Base-by-base conservation (phyloP, 148 eudicot species). In the Diospyros lotus region DNA sequence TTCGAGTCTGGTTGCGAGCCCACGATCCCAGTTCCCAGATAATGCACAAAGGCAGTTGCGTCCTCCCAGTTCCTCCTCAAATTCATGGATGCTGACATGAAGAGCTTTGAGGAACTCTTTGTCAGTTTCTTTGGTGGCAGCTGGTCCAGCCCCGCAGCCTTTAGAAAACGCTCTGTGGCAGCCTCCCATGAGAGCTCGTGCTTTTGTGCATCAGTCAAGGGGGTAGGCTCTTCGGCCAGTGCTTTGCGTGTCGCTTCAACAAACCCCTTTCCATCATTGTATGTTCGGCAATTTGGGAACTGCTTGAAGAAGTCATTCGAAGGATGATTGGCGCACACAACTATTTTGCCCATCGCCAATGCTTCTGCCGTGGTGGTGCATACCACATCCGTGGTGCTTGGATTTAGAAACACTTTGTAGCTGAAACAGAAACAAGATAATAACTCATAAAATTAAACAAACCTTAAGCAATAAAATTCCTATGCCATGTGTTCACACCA, bases 301-400 rank as follows among this genome's bases (percentile, higher is more conserved):
- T 89, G 96, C 80, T 87, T 90, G 87, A 95, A 95, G 88, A 95
- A 95, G 43, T 95, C 94, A 42, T 95, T 95, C 50, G 99, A 95
- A 58, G 96, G 93, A 71, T 95, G 99, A 77, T 90, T 82, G 42
- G 99, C 96, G 41, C 99, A 92, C 1, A 95, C 88, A 5, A 95
- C 97, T 58, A 90, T 89, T 80, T 95, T 92, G 59, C 99, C 99
- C 99, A 92, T 95, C 10, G 97, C 97, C 75, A 95, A 72, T 64
- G 99, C 99, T 85, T 95, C 99, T n/a, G 99, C 99, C 66, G 97
- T 83, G 66, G 99, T 92, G 2, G 99, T 95, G 78, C 99, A 95
- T 73, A 95, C 94, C 54, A 95, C 99, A 63, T 95, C 99, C 0
- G 99, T 92, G 50, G 99, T 95, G 89, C 99, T 95, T 72, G 99